Base-by-base conservation (phyloP, 768 basidiomycete genomes). In the Tulasnella sp. region DNA sequence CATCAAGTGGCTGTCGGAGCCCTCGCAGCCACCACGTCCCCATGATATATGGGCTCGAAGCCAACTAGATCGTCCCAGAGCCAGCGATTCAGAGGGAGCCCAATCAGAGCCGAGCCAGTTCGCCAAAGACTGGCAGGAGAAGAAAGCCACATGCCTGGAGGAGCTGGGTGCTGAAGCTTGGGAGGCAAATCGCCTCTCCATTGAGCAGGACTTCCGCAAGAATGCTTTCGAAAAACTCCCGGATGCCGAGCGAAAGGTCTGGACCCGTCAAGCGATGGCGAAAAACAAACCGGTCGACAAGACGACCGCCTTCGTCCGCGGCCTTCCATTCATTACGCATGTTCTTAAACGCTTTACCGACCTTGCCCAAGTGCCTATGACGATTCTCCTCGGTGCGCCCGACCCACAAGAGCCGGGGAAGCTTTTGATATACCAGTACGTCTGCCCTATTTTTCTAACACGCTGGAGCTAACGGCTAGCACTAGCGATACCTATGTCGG, bases 401-500 rank as follows among this genome's bases (percentile, higher is more conserved):
- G 49, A 49, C 22, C 49, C 22, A 5, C 6, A 7, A n/a, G 5
- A 49, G 6, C 19, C 49, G 1, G 3, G 22, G 1, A 11, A 11
- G 8, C 19, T 49, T 6, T 1, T 12, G 1, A n/a, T 49, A 2
- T 49, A 49, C 9, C 49, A 49, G 49, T 49, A 22, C 7, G 49
- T 49, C 1, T 0, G 0, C 2, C 5, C 1, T n/a, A n/a, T 7
- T 6, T 7, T 6, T 1, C 9, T 22, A 15, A 22, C 0, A 49
- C 22, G 2, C 45, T 3, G 2, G 9, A 19, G 9, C 45, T 49
- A 22, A 49, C 22, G 3, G 5, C 17, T 22, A 19, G 1, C 19
- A 22, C 1, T 49, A 49, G 45, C 22, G 49, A 49, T n/a, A 49
- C 22, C 6, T 49, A 22, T 22, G 0, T 22, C 11, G 49, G 49